These are phyloP conservation scores for Mimosa pudica DNA, from an alignment of 306 rosid species.

Conservation along the genomic window DNA sequence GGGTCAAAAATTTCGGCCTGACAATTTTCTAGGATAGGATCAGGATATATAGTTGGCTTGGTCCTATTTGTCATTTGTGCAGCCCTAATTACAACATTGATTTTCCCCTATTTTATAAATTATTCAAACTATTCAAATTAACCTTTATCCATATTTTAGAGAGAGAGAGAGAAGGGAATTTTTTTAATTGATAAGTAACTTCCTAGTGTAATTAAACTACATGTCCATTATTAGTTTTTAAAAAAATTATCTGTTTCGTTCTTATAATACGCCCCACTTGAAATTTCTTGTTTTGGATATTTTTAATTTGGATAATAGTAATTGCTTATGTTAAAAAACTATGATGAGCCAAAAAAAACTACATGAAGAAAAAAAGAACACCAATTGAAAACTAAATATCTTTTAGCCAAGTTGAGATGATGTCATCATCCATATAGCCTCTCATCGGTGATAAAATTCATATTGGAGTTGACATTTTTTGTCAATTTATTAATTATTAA, in stretches of 20 bases:
- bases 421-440: conserved; percentile 19
- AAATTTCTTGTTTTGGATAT: conserved; percentile 11
- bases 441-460: conserved; percentile 22
- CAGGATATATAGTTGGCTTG: no score
- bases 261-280: neutral
- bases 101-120: neutral
- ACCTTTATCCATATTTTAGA: neutral
- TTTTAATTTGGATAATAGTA: neutral
- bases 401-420: conserved; percentile 34
- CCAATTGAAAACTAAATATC: neutral
- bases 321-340: conserved; percentile 4
- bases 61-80: no score
- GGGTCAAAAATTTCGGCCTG: no score
- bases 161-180: neutral
- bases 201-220: neutral
- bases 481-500: conserved; percentile 13
- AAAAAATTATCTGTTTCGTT: neutral
- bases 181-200: neutral
- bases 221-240: neutral
- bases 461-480: conserved; percentile 45
- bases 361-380: neutral
- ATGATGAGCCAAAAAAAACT: conserved; percentile 25
- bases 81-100: no score
- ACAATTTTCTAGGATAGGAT: no score
- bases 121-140: neutral